Conservation (phyloP, 2,329 filamentous ascomycete genomes). For the Lachnellula hyalina region DNA sequence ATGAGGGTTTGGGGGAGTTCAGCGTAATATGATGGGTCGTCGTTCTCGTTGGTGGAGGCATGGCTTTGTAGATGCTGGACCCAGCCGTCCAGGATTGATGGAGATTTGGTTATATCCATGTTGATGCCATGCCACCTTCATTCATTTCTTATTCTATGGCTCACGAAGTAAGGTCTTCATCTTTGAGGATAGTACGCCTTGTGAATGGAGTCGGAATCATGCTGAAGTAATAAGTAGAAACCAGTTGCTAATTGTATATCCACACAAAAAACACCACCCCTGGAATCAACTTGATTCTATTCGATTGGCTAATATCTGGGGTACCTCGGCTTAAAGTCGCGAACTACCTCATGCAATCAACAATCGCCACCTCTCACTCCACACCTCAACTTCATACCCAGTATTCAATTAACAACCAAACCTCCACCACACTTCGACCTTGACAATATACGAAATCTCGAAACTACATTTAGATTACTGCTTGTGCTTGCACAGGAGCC, state of each 20-base stretch:
- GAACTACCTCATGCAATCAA: not conserved
- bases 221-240: no score
- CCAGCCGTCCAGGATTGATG: conserved; percentile 13
- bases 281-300: no score
- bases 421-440: not conserved
- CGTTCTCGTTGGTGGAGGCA: conserved; percentile 16
- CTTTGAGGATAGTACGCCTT: not conserved
- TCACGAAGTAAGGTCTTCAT: not conserved
- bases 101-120: not conserved
- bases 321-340: not conserved
- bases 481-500: not conserved
- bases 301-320: no score
- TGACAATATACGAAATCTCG: not conserved
- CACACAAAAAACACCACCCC: no score
- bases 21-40: conserved; percentile 45
- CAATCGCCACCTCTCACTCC: not conserved
- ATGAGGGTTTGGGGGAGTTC: conserved; percentile 41
- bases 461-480: not conserved
- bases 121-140: not conserved
- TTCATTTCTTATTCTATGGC: not conserved
- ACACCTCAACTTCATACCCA: no score
- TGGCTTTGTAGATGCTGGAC: conserved; percentile 10
- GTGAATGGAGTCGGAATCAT: not conserved
- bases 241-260: no score
- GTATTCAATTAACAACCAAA: not conserved